Evolutionary conservation across 2,329 filamentous ascomycete species (phyloP).

Genomic region (Colletotrichum liriopes): DNA sequence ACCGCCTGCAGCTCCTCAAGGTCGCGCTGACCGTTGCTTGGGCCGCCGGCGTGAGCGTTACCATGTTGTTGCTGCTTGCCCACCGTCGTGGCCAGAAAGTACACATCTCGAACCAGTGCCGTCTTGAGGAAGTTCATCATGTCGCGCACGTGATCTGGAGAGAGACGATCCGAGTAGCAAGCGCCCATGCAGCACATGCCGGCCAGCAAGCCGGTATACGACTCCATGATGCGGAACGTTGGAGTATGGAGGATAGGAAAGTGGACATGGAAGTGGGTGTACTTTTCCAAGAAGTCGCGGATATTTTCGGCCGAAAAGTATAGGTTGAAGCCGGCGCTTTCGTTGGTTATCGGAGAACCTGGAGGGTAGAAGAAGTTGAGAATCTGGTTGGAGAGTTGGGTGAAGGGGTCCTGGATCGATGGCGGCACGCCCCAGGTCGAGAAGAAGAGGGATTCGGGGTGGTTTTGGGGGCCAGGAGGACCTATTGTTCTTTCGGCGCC

Average conservation of each 20-base stretch:
- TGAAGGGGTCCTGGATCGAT: conserved; percentile 66
- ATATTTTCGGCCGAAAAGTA: conserved; percentile 79
- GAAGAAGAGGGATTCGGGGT: conserved; percentile 63
- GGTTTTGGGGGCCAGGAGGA: conserved; percentile 56
- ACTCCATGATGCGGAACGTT: conserved; percentile 77
- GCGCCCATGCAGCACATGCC: conserved; percentile 82
- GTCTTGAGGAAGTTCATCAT: conserved; percentile 76
- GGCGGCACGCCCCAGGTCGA: conserved; percentile 65
- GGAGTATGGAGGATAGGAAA: conserved; percentile 81
- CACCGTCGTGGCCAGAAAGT: conserved; percentile 56
- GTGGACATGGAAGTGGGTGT: conserved; percentile 81
- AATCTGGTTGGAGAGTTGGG: conserved; percentile 70
- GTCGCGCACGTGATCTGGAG: conserved; percentile 74
- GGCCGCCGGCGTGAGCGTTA: conserved; percentile 18
- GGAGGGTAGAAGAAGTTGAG: conserved; percentile 71
- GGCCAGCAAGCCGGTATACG: conserved; percentile 77
- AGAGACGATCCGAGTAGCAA: conserved; percentile 78
- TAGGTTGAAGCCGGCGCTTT: conserved; percentile 68
- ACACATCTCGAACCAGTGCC: conserved; percentile 71
- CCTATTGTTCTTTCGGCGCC: conserved; percentile 65
- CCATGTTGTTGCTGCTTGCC: conserved; percentile 45
- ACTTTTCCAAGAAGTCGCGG: conserved; percentile 79
- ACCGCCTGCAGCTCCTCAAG: conserved; percentile 80
- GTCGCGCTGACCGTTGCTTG: conserved; percentile 50
- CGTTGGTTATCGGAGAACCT: conserved; percentile 70